Evolutionary conservation across 805 yeast species (phyloP), one percentile per base, ranked within the genome.

Genomic region (Ogataea glucozyma): DNA sequence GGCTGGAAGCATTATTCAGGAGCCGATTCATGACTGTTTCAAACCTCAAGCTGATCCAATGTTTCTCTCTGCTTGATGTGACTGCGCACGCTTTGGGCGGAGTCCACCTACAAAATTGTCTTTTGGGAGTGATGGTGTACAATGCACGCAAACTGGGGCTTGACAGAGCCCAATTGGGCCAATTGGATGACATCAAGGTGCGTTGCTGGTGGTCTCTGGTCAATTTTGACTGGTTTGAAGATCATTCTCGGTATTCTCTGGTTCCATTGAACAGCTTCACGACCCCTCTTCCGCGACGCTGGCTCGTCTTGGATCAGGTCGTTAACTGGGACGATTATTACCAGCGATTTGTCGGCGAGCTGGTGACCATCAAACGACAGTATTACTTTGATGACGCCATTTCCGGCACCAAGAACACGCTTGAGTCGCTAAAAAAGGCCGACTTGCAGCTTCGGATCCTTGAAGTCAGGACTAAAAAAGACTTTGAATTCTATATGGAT

Each of bases 221-320:
- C 6, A 53, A 51, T 6, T 43, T 54, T 23, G 71, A 66, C 45
- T 66, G 70, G 70, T 52, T 52, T 26, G 68, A 66, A 31, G 58
- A 55, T 23, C 48, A 49, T 22, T 56, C 54, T 23, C 41, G 65
- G 11, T 52, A 51, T 35, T 48, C 58, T 0, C 24, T 61, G 19
- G 53, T 65, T 4, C 39, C 49, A 4, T 20, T 44, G 2, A 43
- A 42, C 9, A 48, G 53, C 13, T 64, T 57, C 38, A 35, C 56
- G 1, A 58, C 62, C 4, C 56, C 60, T 2, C 8, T 44, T 20
- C 67, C 67, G 4, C 37, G 47, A 3, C 43, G 51, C 40, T 52
- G 62, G 62, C 33, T 47, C 2, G 32, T 47, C 12, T 31, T 32
- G 13, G 38, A 44, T 21, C 17, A 53, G 31, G 14, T 38, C 6